phyloP scores from a whole-genome alignment of 2,329 filamentous ascomycete species.

The Colletotrichum sidae region DNA sequence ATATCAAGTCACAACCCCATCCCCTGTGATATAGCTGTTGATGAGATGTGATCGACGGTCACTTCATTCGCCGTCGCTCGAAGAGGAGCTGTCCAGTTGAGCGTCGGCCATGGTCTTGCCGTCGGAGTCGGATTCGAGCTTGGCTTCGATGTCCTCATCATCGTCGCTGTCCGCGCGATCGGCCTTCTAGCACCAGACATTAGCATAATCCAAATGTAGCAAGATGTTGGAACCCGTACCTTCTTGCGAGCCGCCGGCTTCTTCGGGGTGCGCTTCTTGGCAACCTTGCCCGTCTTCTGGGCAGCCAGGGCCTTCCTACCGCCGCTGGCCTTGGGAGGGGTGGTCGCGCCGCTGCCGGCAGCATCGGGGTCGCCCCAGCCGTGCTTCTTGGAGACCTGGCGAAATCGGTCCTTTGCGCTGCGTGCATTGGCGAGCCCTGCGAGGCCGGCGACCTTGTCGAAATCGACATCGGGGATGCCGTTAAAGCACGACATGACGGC shows the following conservation, averaged over 20 bases:
- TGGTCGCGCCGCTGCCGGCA: constrained; percentile 19
- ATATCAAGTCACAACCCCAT: too few species aligned
- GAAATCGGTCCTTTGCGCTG: constrained; percentile 56
- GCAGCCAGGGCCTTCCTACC: constrained; percentile 25
- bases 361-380: constrained; percentile 49
- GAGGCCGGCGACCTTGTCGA: constrained; percentile 49
- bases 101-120: constrained; percentile 25
- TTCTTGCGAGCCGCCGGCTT: constrained; percentile 43
- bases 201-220: not conserved
- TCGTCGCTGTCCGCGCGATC: constrained; percentile 1
- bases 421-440: constrained; percentile 52
- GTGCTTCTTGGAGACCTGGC: constrained; percentile 53
- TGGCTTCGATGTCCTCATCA: constrained; percentile 19
- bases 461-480: constrained; percentile 57
- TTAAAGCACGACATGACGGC: constrained; percentile 48
- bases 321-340: constrained; percentile 46
- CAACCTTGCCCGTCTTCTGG: constrained; percentile 43
- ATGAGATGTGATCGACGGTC: too few species aligned
- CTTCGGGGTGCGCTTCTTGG: constrained; percentile 46
- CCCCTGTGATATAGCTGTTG: too few species aligned
- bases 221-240: not conserved
- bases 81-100: not conserved
- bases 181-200: not conserved
- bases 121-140: constrained; percentile 30
- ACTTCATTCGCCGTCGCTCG: not conserved